Evolutionary conservation across 768 basidiomycete genomes (phyloP).

Genomic region (Dentipellis fragilis): DNA sequence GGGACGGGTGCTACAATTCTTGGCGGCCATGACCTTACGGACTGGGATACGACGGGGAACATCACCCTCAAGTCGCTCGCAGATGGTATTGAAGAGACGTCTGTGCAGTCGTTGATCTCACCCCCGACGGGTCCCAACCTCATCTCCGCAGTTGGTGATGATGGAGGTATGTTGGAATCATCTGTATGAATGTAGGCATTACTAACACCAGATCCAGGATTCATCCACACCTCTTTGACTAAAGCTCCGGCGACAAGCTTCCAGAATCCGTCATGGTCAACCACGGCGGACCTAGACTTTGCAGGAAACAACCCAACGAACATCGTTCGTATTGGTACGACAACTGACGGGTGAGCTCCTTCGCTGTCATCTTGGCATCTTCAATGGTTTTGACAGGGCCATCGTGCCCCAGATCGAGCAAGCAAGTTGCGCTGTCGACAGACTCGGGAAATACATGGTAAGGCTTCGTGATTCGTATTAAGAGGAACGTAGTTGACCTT

Average conservation of each 20-base stretch:
- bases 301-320: conserved; percentile 40
- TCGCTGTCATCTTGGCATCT: conserved; percentile 18
- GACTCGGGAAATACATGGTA: conserved; percentile 47
- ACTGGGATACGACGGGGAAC: conserved; percentile 54
- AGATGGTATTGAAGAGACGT: conserved; percentile 56
- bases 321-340: conserved; percentile 42
- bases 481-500: not conserved
- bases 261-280: conserved; percentile 38
- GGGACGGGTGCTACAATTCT: conserved; percentile 61
- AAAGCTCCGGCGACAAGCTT: conserved; percentile 30
- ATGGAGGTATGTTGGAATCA: conserved; percentile 30
- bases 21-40: conserved; percentile 42
- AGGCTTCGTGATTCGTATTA: not conserved
- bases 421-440: conserved; percentile 48
- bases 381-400: too few species aligned
- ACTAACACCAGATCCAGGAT: conserved; percentile 25
- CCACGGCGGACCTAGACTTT: conserved; percentile 40
- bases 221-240: conserved; percentile 34
- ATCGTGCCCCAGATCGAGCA: conserved; percentile 14
- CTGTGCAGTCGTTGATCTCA: conserved; percentile 47
- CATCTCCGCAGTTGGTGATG: conserved; percentile 46
- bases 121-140: conserved; percentile 50
- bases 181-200: not conserved
- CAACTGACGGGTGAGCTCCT: conserved; percentile 1
- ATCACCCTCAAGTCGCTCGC: conserved; percentile 51